Conservation (phyloP, 495 filamentous ascomycete genomes). For the Penicillium goetzii region DNA sequence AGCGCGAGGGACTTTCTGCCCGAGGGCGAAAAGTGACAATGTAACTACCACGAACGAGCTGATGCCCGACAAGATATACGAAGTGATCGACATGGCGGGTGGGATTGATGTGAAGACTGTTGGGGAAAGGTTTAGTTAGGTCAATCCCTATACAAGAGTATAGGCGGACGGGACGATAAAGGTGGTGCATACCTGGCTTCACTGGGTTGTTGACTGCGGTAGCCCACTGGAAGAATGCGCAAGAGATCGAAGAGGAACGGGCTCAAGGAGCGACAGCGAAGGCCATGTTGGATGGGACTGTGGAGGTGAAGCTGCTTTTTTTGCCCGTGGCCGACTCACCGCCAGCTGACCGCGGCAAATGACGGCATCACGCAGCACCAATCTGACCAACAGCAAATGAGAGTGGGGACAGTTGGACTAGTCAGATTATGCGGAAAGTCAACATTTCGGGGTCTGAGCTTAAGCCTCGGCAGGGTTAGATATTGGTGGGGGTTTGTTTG, state of each 20-base stretch:
- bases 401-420: not conserved
- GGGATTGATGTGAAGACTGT: conserved; percentile 15
- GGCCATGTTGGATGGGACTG: conserved; percentile 20
- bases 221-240: conserved; percentile 12
- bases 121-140: conserved; percentile 10
- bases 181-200: conserved; percentile 9
- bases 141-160: not conserved
- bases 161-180: not conserved
- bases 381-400: not conserved
- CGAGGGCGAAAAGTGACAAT: conserved; percentile 61
- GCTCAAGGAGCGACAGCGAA: conserved; percentile 17
- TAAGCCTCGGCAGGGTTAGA: not conserved
- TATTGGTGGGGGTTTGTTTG: not conserved
- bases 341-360: conserved; percentile 32
- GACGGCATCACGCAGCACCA: conserved; percentile 29
- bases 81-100: conserved; percentile 46
- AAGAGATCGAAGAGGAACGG: conserved; percentile 1
- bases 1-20: conserved; percentile 55
- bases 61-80: conserved; percentile 55
- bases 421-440: not conserved
- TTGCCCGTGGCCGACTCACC: conserved; percentile 31
- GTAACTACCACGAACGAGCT: conserved; percentile 59
- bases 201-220: conserved; percentile 12
- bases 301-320: conserved; percentile 26
- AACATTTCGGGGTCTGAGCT: not conserved